Percentiles rank a stretch among this genome's conserved stretches.
These are phyloP conservation scores for Backusella tarrabulga DNA, from an alignment of 192 early-diverging fungal species.

Conservation along the genomic window DNA sequence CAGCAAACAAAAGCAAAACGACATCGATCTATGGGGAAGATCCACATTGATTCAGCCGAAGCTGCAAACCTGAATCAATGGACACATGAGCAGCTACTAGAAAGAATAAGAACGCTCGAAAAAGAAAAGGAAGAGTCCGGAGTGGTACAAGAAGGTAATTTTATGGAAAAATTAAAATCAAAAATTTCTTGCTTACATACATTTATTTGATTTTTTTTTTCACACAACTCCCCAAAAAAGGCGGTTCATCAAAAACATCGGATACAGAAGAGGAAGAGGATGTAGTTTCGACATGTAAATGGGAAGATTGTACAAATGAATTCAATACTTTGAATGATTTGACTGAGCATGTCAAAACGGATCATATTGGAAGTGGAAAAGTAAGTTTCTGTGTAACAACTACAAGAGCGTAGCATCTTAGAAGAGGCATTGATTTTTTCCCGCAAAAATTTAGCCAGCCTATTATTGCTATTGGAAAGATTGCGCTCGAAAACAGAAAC, in stretches of 20 bases:
- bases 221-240: not conserved
- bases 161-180: not conserved
- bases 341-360: constrained; percentile 49
- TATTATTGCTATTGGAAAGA: constrained; percentile 54
- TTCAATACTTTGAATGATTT: constrained; percentile 45
- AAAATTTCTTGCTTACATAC: not conserved
- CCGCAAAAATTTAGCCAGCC: constrained; percentile 26
- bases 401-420: not conserved
- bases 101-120: constrained; percentile 20
- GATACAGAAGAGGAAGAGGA: constrained; percentile 21
- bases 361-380: constrained; percentile 58
- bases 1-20: constrained; percentile 7
- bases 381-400: constrained; percentile 28
- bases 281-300: constrained; percentile 42
- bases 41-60: not conserved
- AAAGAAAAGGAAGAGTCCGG: constrained; percentile 20
- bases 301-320: constrained; percentile 48
- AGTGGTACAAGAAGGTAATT: not conserved
- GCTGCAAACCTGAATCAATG: constrained; percentile 11
- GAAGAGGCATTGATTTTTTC: not conserved
- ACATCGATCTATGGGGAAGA: constrained; percentile 19
- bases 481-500: constrained; percentile 52
- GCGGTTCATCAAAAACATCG: not conserved
- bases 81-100: constrained; percentile 24
- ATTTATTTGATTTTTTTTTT: not conserved